phyloP scores from a whole-genome alignment of 768 basidiomycete species.

The Strobilomyces confusus region DNA sequence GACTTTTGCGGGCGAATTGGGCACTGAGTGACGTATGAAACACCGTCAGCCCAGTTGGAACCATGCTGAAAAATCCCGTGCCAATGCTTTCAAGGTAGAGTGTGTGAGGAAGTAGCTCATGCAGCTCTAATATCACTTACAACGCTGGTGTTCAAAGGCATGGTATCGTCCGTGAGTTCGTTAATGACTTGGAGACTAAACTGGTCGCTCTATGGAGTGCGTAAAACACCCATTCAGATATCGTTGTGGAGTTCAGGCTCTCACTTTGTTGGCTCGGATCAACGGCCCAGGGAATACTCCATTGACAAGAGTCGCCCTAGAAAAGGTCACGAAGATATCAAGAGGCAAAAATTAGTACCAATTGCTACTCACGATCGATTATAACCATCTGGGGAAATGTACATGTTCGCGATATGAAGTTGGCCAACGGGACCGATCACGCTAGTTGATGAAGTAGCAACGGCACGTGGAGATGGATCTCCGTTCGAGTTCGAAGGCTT shows the following conservation, averaged over 20 bases:
- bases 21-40: conserved; percentile 1
- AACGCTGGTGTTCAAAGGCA: conserved; percentile 44
- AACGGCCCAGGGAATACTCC: conserved; percentile 38
- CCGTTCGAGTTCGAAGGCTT: neutral
- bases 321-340: neutral
- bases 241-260: neutral
- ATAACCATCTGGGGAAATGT: neutral
- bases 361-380: neutral
- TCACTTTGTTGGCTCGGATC: conserved; percentile 36
- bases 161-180: conserved; percentile 35
- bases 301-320: neutral
- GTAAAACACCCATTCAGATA: neutral
- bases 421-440: neutral
- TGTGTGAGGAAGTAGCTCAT: conserved; percentile 10
- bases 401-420: neutral
- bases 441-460: neutral
- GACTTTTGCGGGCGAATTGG: conserved; percentile 23
- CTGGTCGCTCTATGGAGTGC: neutral
- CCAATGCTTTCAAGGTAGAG: neutral
- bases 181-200: neutral
- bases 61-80: conserved; percentile 1
- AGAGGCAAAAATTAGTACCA: neutral
- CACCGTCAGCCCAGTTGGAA: conserved; percentile 4
- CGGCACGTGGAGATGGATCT: neutral
- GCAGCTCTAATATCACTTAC: conserved; percentile 16